Base-by-base conservation (phyloP, 495 filamentous ascomycete genomes). In the Tetracladium setigerum region DNA sequence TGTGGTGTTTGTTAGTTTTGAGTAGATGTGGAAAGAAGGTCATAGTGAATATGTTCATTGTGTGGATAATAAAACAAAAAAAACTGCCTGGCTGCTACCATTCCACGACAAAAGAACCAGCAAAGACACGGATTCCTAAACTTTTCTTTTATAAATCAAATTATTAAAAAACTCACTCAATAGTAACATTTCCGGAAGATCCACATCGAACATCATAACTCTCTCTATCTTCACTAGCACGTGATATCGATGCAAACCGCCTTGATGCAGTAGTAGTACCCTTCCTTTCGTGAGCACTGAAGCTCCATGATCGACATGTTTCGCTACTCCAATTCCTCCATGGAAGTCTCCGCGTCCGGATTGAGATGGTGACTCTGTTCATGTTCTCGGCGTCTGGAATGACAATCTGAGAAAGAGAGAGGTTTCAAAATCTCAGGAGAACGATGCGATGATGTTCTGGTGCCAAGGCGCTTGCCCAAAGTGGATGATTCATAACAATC, bases 151-250 rank as follows among this genome's bases (percentile, higher is more conserved):
- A 10, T 22, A 4, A 14, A 44, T 14, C 24, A 45, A 14, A n/a
- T n/a, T n/a, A 34, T 5, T 5, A 30, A 35, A 9, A 12, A 15
- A 51, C 54, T 41, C 44, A 55, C 50, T 56, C 46, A 6, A 53
- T 34, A 14, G 51, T 51, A 44, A 59, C 44, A 18, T 35, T 44
- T 11, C 52, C 59, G 30, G 49, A 33, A 40, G 52, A 54, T 5
- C 50, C 52, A 39, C 49, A 55, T 10, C 14, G 44, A 15, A 59
- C 40, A 30, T 60, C 35, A 15, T 41, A 38, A 10, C 16, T 42
- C 34, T 47, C 17, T n/a, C 16, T 16, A 0, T 44, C n/a, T 8
- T 16, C 19, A 38, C 22, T 9, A 18, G 30, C 47, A 50, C 44
- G 46, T 54, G 51, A 41, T 24, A 17, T 27, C 1, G 38, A 47